phyloP scores from a whole-genome alignment of 1,284 basidiomycete genomes.

The Melanopsichium pennsylvanicum region DNA sequence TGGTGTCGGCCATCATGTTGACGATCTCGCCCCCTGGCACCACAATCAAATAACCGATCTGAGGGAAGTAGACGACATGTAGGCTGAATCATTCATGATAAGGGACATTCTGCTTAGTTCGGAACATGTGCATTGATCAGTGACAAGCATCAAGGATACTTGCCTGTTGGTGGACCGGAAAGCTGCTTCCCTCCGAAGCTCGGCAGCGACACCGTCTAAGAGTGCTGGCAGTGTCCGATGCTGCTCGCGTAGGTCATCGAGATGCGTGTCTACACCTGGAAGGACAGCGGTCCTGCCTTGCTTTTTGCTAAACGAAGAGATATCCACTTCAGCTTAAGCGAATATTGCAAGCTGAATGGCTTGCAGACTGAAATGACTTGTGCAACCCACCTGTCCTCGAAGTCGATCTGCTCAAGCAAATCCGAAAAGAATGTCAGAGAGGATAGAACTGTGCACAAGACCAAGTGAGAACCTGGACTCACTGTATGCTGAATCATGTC shows the following conservation, averaged over 20 bases:
- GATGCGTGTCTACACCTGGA: conserved; percentile 28
- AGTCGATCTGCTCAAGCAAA: conserved; percentile 20
- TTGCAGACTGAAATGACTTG: too few relatives aligned
- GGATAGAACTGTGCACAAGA: too few relatives aligned
- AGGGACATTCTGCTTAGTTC: too few relatives aligned
- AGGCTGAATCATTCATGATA: conserved; percentile 2
- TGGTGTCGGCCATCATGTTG: conserved; percentile 14
- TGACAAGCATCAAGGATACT: conserved; percentile 2
- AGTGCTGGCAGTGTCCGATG: conserved; percentile 5
- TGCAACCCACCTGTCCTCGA: conserved; percentile 29
- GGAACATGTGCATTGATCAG: too few relatives aligned
- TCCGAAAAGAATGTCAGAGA: neutral
- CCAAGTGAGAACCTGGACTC: neutral
- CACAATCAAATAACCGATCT: conserved; percentile 46
- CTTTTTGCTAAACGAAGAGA: conserved; percentile 9
- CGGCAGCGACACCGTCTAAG: conserved; percentile 20
- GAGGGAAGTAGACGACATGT: conserved; percentile 42
- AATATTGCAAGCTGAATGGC: too few relatives aligned
- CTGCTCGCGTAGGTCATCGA: conserved; percentile 24
- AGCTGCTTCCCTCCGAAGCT: conserved; percentile 18
- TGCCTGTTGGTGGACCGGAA: conserved; percentile 12
- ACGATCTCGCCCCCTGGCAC: conserved; percentile 22
- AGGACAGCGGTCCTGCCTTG: conserved; percentile 17
- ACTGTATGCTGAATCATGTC: conserved; percentile 17
- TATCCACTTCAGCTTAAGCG: too few relatives aligned